Conservation (phyloP, 2,329 filamentous ascomycete species). For the Seiridium unicorne region DNA sequence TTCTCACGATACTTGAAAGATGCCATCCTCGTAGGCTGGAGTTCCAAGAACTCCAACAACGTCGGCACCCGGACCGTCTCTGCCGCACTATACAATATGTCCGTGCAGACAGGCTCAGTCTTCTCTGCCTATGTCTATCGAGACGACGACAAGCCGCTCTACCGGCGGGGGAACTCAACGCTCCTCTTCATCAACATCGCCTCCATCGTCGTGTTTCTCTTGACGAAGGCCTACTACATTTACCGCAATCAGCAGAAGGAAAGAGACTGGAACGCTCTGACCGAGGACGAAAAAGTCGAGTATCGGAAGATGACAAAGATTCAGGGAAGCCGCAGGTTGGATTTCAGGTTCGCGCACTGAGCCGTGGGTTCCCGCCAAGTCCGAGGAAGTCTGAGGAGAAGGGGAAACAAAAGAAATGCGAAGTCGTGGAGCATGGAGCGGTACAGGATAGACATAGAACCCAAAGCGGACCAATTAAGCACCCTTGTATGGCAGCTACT, state of each 20-base stretch:
- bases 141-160: constrained; percentile 52
- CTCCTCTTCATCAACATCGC: constrained; percentile 48
- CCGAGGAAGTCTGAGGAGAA: too few species aligned
- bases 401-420: too few species aligned
- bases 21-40: constrained; percentile 59
- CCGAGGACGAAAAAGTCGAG: constrained; percentile 40
- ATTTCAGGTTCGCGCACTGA: constrained; percentile 40
- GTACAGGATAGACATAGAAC: too few species aligned
- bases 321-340: constrained; percentile 39
- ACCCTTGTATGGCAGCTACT: too few species aligned
- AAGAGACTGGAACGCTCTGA: constrained; percentile 45
- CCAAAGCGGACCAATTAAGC: too few species aligned
- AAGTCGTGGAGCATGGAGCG: too few species aligned
- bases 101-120: constrained; percentile 33
- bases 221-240: constrained; percentile 53
- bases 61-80: constrained; percentile 59
- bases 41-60: constrained; percentile 56
- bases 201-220: constrained; percentile 48
- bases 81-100: constrained; percentile 56
- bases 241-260: constrained; percentile 46
- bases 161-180: constrained; percentile 52
- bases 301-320: constrained; percentile 43
- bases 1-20: constrained; percentile 28
- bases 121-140: constrained; percentile 46
- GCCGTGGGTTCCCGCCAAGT: not conserved